Conservation (phyloP, 1,139 yeast genomes). For the Blastobotrys persicus region DNA sequence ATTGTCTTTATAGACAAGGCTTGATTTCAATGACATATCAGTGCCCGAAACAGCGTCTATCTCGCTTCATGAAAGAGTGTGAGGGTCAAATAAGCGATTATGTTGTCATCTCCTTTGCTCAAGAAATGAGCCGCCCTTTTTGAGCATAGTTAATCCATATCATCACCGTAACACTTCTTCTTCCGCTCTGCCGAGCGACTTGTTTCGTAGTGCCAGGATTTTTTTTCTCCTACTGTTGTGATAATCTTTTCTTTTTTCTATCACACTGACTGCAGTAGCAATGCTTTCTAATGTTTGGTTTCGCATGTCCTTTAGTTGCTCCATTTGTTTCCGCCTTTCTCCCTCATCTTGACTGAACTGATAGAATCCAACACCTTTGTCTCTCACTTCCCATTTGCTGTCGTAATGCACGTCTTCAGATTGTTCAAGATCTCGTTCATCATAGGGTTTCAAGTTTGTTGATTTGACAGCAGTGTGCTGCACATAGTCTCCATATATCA, state of each 20-base stretch:
- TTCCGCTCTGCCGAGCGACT: not conserved
- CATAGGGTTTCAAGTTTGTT: not conserved
- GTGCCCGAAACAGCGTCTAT: no score
- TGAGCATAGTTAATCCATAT: no score
- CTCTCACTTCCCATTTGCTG: constrained; percentile 32
- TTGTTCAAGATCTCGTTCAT: constrained; percentile 11
- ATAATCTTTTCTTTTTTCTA: not conserved
- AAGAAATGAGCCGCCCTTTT: no score
- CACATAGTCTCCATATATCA: constrained; percentile 31
- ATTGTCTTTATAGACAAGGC: no score
- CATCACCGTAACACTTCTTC: not conserved
- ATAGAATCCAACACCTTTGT: constrained; percentile 36
- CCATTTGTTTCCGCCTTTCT: constrained; percentile 29
- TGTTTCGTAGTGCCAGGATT: constrained; percentile 1
- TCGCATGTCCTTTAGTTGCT: constrained; percentile 22
- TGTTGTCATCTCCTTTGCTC: no score
- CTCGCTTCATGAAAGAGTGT: no score
- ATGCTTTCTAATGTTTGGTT: constrained; percentile 10
- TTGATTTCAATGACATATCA: no score
- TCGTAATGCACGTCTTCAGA: constrained; percentile 30
- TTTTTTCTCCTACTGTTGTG: not conserved
- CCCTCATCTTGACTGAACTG: constrained; percentile 30
- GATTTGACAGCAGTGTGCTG: constrained; percentile 34
- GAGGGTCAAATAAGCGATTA: no score
- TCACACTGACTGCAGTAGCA: constrained; percentile 4